Base-by-base conservation (phyloP, 768 basidiomycete species). In the Lentinula lateritia region DNA sequence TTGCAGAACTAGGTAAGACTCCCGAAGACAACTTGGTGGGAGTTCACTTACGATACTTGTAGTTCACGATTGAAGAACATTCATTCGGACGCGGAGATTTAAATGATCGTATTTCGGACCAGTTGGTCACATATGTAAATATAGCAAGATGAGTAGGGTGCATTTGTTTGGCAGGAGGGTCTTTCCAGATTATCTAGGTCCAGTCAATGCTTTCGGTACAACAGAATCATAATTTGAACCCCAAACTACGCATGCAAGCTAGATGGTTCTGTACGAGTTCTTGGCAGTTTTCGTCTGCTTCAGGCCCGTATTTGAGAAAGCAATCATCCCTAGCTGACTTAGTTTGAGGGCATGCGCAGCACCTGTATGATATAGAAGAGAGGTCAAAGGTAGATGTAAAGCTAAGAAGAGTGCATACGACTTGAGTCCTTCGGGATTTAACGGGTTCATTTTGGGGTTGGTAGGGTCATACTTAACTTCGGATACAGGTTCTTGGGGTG, bases 381-480 rank as follows among this genome's bases (percentile, higher is more conserved):
- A 9, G 39, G 28, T 28, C 12, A 15, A 58, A 16, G 7, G n/a
- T 13, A n/a, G 6, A 28, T 28, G 34, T 35, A 36, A 35, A 35
- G 52, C 8, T 18, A 32, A 52, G 38, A 38, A 55, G 20, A 20
- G 78, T 93, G 62, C 50, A 20, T 60, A 97, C 96, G 96, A 91
- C 72, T 98, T 99, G 57, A 97, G 75, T n/a, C 95, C 95, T 68
- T 94, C 69, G 0, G 96, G 96, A 72, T 98, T 98, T 61, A 95
- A 74, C 8, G 93, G 94, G 71, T 97, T 97, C 78, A 83, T 76
- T 69, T 85, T 87, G 8, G 90, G 89, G 69, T 91, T 80, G 15
- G 89, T 88, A 1, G 89, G 86, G 73, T 91, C 86, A 63, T 78
- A 90, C 42, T 79, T 78, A 64, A 71, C 64, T 39, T 73, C 67